Percentiles rank a stretch among this genome's conserved stretches.
Evolutionary conservation across 331 rosid species (phyloP).

Genomic region (Malus hybrid): DNA sequence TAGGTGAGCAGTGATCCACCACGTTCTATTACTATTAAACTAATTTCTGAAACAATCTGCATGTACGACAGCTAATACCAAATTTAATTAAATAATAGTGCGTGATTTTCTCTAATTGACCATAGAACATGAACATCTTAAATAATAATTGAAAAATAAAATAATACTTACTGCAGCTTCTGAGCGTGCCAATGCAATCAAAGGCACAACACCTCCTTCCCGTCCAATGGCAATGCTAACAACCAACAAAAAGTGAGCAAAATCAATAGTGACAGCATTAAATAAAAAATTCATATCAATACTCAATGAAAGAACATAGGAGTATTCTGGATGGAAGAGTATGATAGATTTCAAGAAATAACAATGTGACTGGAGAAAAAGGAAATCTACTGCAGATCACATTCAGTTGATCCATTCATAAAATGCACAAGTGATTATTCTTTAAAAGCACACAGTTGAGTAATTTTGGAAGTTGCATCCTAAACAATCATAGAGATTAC

Average conservation of each 20-base stretch:
- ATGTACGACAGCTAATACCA: not conserved
- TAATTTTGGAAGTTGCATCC: not conserved
- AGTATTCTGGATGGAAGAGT: not conserved
- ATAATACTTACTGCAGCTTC: constrained; percentile 71
- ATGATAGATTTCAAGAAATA: not conserved
- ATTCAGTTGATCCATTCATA: not conserved
- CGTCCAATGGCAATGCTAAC: constrained; percentile 93
- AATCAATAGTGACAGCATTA: constrained; percentile 3
- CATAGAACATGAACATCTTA: not conserved
- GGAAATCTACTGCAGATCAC: not conserved
- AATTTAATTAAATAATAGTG: not conserved
- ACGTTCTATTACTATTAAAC: not conserved
- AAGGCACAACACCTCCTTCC: constrained; percentile 98
- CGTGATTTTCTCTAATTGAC: not conserved
- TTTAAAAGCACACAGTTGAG: not conserved
- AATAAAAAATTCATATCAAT: not conserved
- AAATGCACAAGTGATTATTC: not conserved
- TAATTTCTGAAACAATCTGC: not conserved
- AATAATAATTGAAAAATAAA: constrained; percentile 1
- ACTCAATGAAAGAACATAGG: not conserved
- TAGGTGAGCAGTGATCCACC: not conserved
- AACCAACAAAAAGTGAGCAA: constrained; percentile 20
- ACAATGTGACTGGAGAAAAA: not conserved
- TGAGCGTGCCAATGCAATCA: constrained; percentile 92
- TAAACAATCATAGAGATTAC: not conserved